Conservation (phyloP, 2,329 filamentous ascomycete species). For the Stachybotrys chartarum region DNA sequence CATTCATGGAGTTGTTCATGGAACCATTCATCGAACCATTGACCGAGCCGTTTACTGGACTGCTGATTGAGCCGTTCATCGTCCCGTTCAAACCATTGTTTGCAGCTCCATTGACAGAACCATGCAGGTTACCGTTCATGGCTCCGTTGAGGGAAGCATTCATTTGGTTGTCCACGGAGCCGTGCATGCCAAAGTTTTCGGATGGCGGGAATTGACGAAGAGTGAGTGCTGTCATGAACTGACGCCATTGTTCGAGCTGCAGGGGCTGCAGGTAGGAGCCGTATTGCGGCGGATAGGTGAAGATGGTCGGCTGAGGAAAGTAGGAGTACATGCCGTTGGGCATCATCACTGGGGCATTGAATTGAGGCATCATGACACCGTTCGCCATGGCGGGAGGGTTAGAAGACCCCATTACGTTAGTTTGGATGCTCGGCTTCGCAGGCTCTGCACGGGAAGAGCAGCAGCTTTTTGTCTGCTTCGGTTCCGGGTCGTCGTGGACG, state of each 20-base stretch:
- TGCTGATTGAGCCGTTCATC: not conserved
- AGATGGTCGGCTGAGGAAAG: constrained; percentile 37
- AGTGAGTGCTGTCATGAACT: constrained; percentile 34
- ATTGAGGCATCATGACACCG: constrained; percentile 26
- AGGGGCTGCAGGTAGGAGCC: constrained; percentile 49
- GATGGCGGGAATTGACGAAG: constrained; percentile 25
- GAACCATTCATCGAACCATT: not conserved
- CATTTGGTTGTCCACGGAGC: constrained; percentile 3
- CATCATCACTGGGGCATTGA: constrained; percentile 26
- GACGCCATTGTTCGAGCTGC: constrained; percentile 45
- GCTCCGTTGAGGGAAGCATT: not conserved
- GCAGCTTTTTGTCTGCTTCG: constrained; percentile 19
- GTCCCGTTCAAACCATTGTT: not conserved
- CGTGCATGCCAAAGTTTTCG: constrained; percentile 16
- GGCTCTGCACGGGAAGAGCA: constrained; percentile 25
- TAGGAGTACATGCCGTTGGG: constrained; percentile 31
- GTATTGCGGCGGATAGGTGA: constrained; percentile 46
- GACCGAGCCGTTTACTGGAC: not conserved
- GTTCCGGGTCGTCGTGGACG: constrained; percentile 4
- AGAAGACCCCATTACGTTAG: not conserved
- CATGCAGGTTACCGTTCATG: not conserved
- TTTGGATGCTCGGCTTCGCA: not conserved
- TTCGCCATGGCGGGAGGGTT: constrained; percentile 3
- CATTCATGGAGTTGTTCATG: not conserved
- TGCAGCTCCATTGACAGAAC: not conserved